Base-by-base conservation (phyloP, 1,284 basidiomycete species). In the Termitomyces sp. region DNA sequence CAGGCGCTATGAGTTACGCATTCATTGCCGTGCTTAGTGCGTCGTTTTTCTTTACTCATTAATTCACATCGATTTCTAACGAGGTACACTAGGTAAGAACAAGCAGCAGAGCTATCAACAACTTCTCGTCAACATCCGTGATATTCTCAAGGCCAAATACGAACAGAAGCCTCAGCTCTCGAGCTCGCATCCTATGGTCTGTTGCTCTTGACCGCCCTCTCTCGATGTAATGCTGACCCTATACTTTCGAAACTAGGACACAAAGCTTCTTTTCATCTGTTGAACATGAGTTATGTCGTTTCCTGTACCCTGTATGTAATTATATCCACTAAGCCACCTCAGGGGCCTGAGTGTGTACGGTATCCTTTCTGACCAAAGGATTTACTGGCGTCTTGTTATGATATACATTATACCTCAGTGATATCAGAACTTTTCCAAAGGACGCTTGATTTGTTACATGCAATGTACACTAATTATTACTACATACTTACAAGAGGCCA, bases 1-100 rank as follows among this genome's bases (percentile, higher is more conserved):
- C 91, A 1, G 95, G 94, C 41, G 92, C 92, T 1, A 94, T 94
- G 92, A 87, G 82, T 65, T 83, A 77, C 61, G 94, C 88, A 30
- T 92, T 93, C 68, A 85, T 89, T 56, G 69, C 76, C 21, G 76
- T 77, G 6, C 73, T 92, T 40, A 73, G 79, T 83, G 66, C 58
- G 75, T 50, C 6, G 30, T 16, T n/a, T 45, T 35, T n/a, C n/a
- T 61, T n/a, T 35, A 35, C 41, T 14, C 38, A 10, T 5, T 14
- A 39, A 11, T 5, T 19, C 37, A 46, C 16, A 46, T 35, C 33
- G 19, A 38, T 13, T 45, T 47, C 28, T 33, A n/a, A 52, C 49
- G 26, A 40, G 50, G 46, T 21, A 56, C 48, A 48, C 45, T 57
- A 84, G 84, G 66, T 7, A 71, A 75, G 62, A 84, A 88, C 64